phyloP scores from a whole-genome alignment of 2,329 filamentous ascomycete genomes.

The Ophiocordyceps camponoti-saundersi region DNA sequence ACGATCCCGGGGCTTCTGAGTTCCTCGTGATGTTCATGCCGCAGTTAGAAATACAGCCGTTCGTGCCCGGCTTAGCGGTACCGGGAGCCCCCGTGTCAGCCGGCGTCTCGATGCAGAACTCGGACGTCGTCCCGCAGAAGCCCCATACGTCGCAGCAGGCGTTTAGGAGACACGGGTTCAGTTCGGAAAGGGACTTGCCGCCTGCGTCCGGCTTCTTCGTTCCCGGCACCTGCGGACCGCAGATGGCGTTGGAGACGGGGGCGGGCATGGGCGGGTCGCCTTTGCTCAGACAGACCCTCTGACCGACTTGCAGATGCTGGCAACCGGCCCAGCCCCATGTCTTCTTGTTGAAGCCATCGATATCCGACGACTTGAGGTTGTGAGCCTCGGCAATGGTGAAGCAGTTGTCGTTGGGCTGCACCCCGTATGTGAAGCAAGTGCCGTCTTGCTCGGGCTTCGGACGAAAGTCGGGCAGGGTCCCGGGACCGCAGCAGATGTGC shows the following conservation, averaged over 20 bases:
- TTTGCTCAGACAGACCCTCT: constrained; percentile 7
- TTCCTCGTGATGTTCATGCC: constrained; percentile 7
- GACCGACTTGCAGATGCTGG: constrained; percentile 2
- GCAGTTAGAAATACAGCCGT: constrained; percentile 14
- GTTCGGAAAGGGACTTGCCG: constrained; percentile 3
- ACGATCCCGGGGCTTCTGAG: not conserved
- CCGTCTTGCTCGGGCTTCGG: constrained; percentile 18
- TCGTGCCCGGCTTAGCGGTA: constrained; percentile 10
- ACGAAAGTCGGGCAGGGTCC: constrained; percentile 14
- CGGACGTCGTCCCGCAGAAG: constrained; percentile 20
- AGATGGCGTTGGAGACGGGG: constrained; percentile 5
- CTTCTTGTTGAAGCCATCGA: constrained; percentile 10
- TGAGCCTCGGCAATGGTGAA: constrained; percentile 9
- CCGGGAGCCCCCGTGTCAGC: constrained; percentile 16
- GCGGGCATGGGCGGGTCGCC: constrained; percentile 8
- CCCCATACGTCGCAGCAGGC: constrained; percentile 20
- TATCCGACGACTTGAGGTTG: constrained; percentile 4
- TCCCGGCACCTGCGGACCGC: constrained; percentile 8
- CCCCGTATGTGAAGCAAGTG: constrained; percentile 11
- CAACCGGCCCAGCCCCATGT: constrained; percentile 11
- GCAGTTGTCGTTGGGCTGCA: constrained; percentile 16
- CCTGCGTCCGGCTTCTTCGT: constrained; percentile 5
- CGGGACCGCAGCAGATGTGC: constrained; percentile 18
- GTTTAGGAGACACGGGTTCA: constrained; percentile 14
- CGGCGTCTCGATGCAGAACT: constrained; percentile 16